Conservation (phyloP, 2,329 filamentous ascomycete species). For the Karstenula rhodostoma region DNA sequence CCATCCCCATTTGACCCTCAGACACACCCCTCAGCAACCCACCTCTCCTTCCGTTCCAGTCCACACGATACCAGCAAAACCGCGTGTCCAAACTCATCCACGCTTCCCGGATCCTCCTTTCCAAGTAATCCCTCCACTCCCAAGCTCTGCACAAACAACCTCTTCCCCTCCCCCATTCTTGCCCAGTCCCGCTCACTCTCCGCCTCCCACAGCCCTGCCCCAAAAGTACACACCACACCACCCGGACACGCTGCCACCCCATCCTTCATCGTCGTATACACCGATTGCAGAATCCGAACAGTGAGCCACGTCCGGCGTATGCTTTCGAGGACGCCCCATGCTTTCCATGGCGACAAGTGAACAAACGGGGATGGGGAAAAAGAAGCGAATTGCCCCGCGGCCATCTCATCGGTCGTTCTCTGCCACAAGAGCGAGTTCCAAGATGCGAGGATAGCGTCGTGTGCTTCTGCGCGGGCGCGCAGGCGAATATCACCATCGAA, state of each 20-base stretch:
- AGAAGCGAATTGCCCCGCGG: background rate
- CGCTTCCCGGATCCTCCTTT: background rate
- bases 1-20: background rate
- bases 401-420: background rate
- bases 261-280: constrained; percentile 2
- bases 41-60: background rate
- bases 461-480: constrained; percentile 5
- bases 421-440: background rate
- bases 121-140: background rate
- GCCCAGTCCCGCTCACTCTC: background rate
- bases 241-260: background rate
- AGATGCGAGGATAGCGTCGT: background rate
- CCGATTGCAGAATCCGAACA: background rate
- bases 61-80: constrained; percentile 6
- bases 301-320: constrained; percentile 3
- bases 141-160: constrained; percentile 2
- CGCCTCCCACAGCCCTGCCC: background rate
- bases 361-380: background rate
- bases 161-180: background rate
- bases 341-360: background rate
- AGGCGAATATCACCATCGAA: constrained; percentile 18
- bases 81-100: constrained; percentile 11
- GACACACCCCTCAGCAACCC: background rate
- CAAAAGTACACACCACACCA: constrained; percentile 4
- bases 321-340: constrained; percentile 6